phyloP scores from a whole-genome alignment of 306 rosid species.

The Inga laurina region DNA sequence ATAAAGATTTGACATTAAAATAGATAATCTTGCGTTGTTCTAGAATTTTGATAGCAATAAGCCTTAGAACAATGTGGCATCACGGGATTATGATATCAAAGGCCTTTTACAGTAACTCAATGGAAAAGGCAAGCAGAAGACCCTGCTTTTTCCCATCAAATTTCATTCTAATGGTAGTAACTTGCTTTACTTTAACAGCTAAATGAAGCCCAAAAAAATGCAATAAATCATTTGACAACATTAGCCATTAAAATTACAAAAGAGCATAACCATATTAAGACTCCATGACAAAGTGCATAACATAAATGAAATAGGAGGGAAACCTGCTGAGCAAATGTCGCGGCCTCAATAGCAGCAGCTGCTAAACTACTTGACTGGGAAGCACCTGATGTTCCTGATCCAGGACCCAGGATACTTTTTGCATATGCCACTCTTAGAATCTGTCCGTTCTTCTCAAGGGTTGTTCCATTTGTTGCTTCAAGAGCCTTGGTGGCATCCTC shows the following conservation, averaged over 20 bases:
- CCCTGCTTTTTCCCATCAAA: slow-evolving; percentile 18
- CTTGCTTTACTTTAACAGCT: slow-evolving; percentile 14
- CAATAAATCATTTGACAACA: slow-evolving; percentile 1
- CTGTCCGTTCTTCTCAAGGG: slow-evolving; percentile 95
- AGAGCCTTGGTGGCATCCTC: slow-evolving; percentile 96
- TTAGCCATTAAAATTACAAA: background rate
- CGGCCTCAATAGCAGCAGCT: slow-evolving; percentile 99
- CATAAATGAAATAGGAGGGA: slow-evolving; percentile 3
- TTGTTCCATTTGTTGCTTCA: slow-evolving; percentile 85
- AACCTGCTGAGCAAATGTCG: slow-evolving; percentile 96
- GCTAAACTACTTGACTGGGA: slow-evolving; percentile 97
- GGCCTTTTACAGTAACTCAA: background rate
- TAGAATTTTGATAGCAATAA: background rate
- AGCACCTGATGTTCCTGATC: slow-evolving; percentile 75
- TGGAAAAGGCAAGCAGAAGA: slow-evolving; percentile 18
- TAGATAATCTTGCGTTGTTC: background rate
- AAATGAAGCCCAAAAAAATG: background rate
- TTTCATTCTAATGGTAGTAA: slow-evolving; percentile 8
- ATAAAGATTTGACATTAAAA: background rate
- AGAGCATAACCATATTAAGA: slow-evolving; percentile 4
- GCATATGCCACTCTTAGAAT: slow-evolving; percentile 95
- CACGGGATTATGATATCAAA: background rate
- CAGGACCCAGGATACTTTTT: slow-evolving; percentile 88
- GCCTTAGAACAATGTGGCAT: background rate
- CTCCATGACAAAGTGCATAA: slow-evolving; percentile 9